Conservation (phyloP, 805 yeast species). For the Candida insectalens region DNA sequence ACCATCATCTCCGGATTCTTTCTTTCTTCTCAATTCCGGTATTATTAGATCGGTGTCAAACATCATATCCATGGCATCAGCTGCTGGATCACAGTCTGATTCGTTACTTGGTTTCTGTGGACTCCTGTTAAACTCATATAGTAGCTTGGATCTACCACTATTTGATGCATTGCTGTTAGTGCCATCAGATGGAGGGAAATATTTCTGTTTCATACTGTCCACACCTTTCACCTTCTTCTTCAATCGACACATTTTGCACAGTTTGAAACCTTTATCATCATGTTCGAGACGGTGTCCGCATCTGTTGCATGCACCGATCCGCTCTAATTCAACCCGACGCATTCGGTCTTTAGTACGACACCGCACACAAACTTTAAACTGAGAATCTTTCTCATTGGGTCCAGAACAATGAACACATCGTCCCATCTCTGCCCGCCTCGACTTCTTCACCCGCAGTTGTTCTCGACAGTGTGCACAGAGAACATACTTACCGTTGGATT, state of each 20-base stretch:
- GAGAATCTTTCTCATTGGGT: conserved; percentile 34
- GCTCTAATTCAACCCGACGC: conserved; percentile 46
- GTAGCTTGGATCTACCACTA: neutral
- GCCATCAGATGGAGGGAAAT: neutral
- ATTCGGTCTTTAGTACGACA: conserved; percentile 55
- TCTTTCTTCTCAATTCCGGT: neutral
- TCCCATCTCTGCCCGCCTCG: conserved; percentile 50
- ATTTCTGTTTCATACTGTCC: neutral
- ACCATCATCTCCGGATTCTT: neutral
- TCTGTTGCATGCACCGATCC: conserved; percentile 51
- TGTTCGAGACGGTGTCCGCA: conserved; percentile 43
- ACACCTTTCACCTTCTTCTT: conserved; percentile 31
- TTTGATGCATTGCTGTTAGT: neutral
- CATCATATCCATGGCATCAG: neutral
- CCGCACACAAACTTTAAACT: conserved; percentile 54
- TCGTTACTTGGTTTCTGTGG: neutral
- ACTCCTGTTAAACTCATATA: too few relatives aligned
- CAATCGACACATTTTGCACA: conserved; percentile 43
- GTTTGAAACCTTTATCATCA: conserved; percentile 44
- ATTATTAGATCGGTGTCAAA: neutral
- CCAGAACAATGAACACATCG: conserved; percentile 64
- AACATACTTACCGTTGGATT: conserved; percentile 36
- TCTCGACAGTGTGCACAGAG: conserved; percentile 53
- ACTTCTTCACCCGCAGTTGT: conserved; percentile 44
- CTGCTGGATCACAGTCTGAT: neutral